A percentile compares a stretch with the other conserved stretches of the same genome.
These are phyloP conservation scores for Rhazya stricta DNA, from an alignment of 257 asterid species.

Conservation along the genomic window DNA sequence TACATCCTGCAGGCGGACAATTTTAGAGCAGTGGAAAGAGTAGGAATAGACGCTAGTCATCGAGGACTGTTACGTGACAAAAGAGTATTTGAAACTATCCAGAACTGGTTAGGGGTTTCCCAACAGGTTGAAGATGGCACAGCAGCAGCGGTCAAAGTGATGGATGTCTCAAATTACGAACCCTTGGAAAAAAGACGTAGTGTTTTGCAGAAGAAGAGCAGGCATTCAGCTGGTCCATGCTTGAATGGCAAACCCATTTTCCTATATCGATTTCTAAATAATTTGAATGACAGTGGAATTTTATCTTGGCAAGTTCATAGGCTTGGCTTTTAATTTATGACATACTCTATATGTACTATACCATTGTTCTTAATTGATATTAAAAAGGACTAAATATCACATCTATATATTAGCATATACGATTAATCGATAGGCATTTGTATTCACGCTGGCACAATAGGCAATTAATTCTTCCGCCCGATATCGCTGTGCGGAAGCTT, in stretches of 20 bases:
- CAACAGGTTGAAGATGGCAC: constrained; percentile 32
- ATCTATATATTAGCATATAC: too few species aligned
- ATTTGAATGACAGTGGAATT: neutral
- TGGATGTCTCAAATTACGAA: constrained; percentile 26
- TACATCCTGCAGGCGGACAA: constrained; percentile 54
- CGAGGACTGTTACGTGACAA: constrained; percentile 48
- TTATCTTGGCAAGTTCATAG: neutral
- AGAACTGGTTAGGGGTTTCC: constrained; percentile 60
- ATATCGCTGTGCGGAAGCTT: too few species aligned
- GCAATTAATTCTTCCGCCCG: too few species aligned
- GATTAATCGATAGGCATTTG: too few species aligned
- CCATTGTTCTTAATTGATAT: too few species aligned
- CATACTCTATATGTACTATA: too few species aligned
- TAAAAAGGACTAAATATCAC: too few species aligned
- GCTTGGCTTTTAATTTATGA: too few species aligned
- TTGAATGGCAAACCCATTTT: neutral
- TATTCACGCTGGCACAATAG: too few species aligned
- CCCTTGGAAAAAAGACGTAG: neutral
- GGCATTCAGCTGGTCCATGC: neutral
- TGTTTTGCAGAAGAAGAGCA: neutral
- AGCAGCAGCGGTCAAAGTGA: constrained; percentile 46
- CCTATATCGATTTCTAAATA: neutral
- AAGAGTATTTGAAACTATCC: constrained; percentile 48
- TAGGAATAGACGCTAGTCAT: constrained; percentile 59
- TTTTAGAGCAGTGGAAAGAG: constrained; percentile 69